Evolutionary conservation across 148 eudicot species (phyloP).

Genomic region (Chenopodium suecicum): DNA sequence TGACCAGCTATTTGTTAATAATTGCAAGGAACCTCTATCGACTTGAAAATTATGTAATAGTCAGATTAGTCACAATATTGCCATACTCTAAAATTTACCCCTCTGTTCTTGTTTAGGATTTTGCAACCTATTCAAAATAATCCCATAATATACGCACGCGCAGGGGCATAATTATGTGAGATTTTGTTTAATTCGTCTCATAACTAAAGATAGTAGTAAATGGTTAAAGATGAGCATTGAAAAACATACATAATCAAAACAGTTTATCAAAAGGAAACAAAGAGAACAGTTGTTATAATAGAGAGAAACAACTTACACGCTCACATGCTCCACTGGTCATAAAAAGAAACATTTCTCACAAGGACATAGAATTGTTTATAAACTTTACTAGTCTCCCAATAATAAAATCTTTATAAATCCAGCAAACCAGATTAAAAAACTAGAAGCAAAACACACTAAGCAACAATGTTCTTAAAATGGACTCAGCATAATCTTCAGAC

Average conservation of each 20-base stretch:
- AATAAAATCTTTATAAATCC: not conserved
- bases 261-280: no score
- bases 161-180: no score
- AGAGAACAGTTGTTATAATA: not conserved
- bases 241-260: no score
- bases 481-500: not conserved
- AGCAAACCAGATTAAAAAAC: not conserved
- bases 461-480: not conserved
- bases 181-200: no score
- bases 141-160: no score
- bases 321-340: not conserved
- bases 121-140: no score
- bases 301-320: not conserved
- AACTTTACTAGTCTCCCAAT: not conserved
- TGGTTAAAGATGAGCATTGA: no score
- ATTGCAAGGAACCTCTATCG: not conserved
- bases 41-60: not conserved
- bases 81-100: not conserved
- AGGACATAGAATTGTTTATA: not conserved
- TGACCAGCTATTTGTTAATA: not conserved
- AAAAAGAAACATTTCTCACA: not conserved
- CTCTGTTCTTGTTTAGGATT: no score
- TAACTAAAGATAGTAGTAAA: no score
- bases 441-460: conserved; percentile 1
- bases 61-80: not conserved